phyloP scores from a whole-genome alignment of 345 rosid species.

The Salix udensis region DNA sequence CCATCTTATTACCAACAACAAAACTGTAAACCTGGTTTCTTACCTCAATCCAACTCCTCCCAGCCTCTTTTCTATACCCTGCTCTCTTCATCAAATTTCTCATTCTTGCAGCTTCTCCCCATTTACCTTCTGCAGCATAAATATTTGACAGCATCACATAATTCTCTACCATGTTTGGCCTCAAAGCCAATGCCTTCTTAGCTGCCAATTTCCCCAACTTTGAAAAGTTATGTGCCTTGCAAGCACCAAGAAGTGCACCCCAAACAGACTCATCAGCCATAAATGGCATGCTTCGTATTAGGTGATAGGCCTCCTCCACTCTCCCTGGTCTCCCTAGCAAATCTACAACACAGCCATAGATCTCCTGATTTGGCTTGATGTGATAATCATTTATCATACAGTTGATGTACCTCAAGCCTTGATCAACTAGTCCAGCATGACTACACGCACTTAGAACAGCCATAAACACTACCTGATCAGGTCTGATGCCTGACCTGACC shows the following conservation, averaged over 20 bases:
- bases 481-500: slow-evolving; percentile 62
- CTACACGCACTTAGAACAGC: slow-evolving; percentile 84
- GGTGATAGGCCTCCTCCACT: slow-evolving; percentile 67
- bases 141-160: slow-evolving; percentile 71
- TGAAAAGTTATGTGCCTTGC: slow-evolving; percentile 52
- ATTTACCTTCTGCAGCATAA: slow-evolving; percentile 73
- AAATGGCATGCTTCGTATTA: slow-evolving; percentile 69
- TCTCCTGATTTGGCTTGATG: slow-evolving; percentile 51
- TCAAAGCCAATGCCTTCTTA: slow-evolving; percentile 50
- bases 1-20: slow-evolving; percentile 50
- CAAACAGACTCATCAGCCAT: slow-evolving; percentile 74
- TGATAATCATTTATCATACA: slow-evolving; percentile 48
- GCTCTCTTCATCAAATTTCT: slow-evolving; percentile 59
- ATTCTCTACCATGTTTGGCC: slow-evolving; percentile 57
- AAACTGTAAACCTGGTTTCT: slow-evolving; percentile 57
- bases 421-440: slow-evolving; percentile 80
- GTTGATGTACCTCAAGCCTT: slow-evolving; percentile 67
- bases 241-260: slow-evolving; percentile 83
- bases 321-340: slow-evolving; percentile 88
- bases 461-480: slow-evolving; percentile 79
- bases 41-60: slow-evolving; percentile 80
- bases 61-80: slow-evolving; percentile 69
- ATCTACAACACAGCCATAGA: slow-evolving; percentile 82
- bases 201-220: slow-evolving; percentile 67
- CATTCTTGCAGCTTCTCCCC: slow-evolving; percentile 61